Evolutionary conservation across 495 filamentous ascomycete genomes (phyloP), one percentile per base, ranked within the genome.

Genomic region (Penicillium antarcticum): DNA sequence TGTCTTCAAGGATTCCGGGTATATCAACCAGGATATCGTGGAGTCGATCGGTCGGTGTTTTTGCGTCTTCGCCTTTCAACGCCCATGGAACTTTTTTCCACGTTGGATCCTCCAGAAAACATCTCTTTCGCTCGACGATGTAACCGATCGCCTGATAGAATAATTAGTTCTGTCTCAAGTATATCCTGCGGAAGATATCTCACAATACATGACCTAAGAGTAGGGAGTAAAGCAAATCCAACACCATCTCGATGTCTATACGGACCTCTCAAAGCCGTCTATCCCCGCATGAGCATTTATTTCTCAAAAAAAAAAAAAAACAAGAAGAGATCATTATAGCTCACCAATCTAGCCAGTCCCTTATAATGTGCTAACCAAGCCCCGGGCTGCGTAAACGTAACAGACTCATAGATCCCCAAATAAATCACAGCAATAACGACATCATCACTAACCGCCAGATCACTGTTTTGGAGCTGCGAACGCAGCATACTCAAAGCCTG

Each of bases 71-170:
- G 9, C 55, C 58, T 10, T 18, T 12, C n/a, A 45, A 23, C 1
- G 23, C 55, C 55, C 55, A 58, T 0, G 55, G 55, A 2, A 58
- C 50, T 9, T 48, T 58, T 49, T 58, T 62, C 58, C 58, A 62
- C 14, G 51, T 48, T 4, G 36, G 41, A 9, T 43, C 32, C 46
- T 58, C 58, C 5, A 62, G 45, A 18, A 62, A 62, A 19, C 51
- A 58, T 19, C 40, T 55, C 44, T 62, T 62, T 6, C 58, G 51
- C 9, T 62, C 47, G 10, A 58, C 35, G n/a, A 62, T 36, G 18
- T 49, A 55, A 18, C 55, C 55, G 3, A 56, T 32, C 0, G 24
- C n/a, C 51, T 53, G 21, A 2, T n/a, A 19, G 16, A 11, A 11
- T 0, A 42, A 16, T 17, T 1, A 32, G 9, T 9, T 18, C 4